Evolutionary conservation across 1,139 yeast species (phyloP).

Genomic region (Kluyveromyces sp.): DNA sequence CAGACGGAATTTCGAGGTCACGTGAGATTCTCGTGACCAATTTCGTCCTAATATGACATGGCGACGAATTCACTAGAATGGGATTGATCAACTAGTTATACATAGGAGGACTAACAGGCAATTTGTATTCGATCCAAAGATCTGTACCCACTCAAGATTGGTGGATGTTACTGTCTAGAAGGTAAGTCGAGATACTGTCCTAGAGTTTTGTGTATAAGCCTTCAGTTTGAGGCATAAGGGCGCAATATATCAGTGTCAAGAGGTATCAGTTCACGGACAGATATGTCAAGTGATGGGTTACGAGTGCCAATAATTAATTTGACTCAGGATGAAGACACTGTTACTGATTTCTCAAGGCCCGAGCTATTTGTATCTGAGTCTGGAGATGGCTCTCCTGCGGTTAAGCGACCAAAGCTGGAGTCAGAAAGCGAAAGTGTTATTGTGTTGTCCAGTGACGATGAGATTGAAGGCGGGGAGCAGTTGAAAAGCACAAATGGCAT

Average conservation of each 20-base stretch:
- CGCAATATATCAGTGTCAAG: neutral
- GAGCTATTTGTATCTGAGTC: no score
- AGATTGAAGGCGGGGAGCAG: neutral
- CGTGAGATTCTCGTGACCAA: no score
- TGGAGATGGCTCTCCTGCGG: neutral
- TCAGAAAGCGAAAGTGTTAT: neutral
- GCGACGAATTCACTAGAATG: no score
- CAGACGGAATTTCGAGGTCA: neutral
- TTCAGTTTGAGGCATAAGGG: neutral
- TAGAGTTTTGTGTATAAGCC: neutral
- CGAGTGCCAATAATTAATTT: neutral
- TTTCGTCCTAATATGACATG: no score
- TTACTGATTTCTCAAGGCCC: neutral
- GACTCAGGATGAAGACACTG: neutral
- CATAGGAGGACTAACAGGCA: no score
- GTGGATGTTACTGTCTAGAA: neutral
- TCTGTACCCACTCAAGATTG: no score
- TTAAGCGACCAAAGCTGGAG: neutral
- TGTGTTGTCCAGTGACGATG: conserved; percentile 5
- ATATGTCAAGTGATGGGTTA: neutral
- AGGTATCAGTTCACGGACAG: neutral
- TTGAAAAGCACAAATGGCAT: neutral
- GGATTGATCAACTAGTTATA: no score
- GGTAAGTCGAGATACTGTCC: neutral
- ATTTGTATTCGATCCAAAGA: no score